Evolutionary conservation across 2,329 filamentous ascomycete genomes (phyloP).

Genomic region (Exophiala spinifera): DNA sequence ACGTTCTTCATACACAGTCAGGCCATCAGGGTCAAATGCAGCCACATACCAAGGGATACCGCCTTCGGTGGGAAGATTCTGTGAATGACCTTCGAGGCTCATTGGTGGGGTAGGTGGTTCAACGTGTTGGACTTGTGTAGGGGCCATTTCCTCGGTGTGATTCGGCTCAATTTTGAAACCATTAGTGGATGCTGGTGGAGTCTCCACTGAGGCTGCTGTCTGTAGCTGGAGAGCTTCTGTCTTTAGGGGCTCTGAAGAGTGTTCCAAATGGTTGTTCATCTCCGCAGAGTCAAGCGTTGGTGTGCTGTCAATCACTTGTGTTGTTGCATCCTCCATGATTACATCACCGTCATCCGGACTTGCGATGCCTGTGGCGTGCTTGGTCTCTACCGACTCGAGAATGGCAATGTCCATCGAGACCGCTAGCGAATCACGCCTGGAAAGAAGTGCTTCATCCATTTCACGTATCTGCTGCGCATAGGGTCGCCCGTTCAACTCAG

Average conservation of each 20-base stretch:
- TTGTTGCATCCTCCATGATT: constrained; percentile 40
- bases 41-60: constrained; percentile 87
- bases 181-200: constrained; percentile 31
- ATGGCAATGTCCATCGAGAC: constrained; percentile 23
- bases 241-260: constrained; percentile 8
- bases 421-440: constrained; percentile 50
- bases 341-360: constrained; percentile 30
- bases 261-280: not conserved
- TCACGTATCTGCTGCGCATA: constrained; percentile 69
- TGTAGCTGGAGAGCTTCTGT: constrained; percentile 5
- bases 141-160: constrained; percentile 35
- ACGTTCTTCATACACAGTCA: constrained; percentile 72
- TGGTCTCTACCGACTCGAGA: constrained; percentile 35
- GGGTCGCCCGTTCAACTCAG: constrained; percentile 70
- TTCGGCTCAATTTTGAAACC: constrained; percentile 31
- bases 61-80: constrained; percentile 61
- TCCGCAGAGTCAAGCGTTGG: constrained; percentile 2
- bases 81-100: constrained; percentile 42
- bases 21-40: constrained; percentile 74
- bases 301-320: constrained; percentile 26
- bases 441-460: constrained; percentile 65
- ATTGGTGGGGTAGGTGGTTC: constrained; percentile 41
- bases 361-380: constrained; percentile 16
- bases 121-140: constrained; percentile 42
- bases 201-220: constrained; percentile 19